A percentile compares a stretch with the other conserved stretches of the same genome.
Evolutionary conservation across 148 eudicot genomes (phyloP).

Genomic region (Rhododendron ferrugineum): DNA sequence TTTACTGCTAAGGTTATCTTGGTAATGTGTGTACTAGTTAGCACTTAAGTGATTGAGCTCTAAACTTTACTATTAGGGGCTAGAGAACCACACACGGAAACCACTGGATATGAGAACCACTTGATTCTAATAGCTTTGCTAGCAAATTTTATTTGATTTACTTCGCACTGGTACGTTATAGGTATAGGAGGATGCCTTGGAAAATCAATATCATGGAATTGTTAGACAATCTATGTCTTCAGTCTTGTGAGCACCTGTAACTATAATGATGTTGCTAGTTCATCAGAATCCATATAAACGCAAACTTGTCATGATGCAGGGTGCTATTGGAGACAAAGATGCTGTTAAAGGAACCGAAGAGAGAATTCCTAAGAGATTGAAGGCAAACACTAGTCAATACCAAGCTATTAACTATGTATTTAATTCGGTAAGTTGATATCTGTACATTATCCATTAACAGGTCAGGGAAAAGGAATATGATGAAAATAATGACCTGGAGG

Average conservation of each 20-base stretch:
- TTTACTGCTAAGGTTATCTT: neutral
- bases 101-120: neutral
- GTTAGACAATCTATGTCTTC: neutral
- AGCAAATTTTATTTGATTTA: neutral
- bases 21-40: neutral
- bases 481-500: conserved; percentile 22
- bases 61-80: neutral
- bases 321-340: neutral
- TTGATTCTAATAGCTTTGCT: neutral
- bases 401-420: neutral
- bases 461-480: conserved; percentile 22
- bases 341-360: conserved; percentile 7
- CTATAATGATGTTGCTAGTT: neutral
- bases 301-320: neutral
- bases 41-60: neutral
- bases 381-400: conserved; percentile 18
- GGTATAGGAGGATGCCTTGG: neutral
- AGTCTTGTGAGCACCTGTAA: neutral
- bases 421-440: neutral
- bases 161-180: neutral
- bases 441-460: conserved; percentile 10
- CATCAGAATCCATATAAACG: neutral
- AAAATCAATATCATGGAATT: neutral
- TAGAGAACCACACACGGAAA: neutral
- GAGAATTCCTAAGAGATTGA: neutral